A percentile compares a stretch with the other conserved stretches of the same genome.
Conservation (phyloP, 495 filamentous ascomycete species). For the Daldinia childiae region DNA sequence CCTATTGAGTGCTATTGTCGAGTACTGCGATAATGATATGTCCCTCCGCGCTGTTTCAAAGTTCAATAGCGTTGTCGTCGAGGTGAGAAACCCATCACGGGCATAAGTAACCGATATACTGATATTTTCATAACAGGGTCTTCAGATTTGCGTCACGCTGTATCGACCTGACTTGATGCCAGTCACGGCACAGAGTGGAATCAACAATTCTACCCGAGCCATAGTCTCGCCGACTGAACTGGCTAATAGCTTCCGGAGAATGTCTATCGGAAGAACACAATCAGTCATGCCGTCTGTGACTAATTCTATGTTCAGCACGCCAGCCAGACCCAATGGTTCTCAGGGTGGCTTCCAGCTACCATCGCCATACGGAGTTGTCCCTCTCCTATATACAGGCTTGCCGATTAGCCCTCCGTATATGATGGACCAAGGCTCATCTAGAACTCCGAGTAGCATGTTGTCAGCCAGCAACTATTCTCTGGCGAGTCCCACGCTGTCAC, state of each 20-base stretch:
- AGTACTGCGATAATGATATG: slow-evolving; percentile 64
- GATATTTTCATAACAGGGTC: slow-evolving; percentile 28
- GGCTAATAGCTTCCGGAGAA: slow-evolving; percentile 33
- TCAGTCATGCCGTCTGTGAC: slow-evolving; percentile 26
- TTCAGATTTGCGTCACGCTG: slow-evolving; percentile 41
- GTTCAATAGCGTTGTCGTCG: slow-evolving; percentile 58
- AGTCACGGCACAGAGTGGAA: not conserved
- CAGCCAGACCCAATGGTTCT: slow-evolving; percentile 47
- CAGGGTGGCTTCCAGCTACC: slow-evolving; percentile 30
- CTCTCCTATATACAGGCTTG: slow-evolving; percentile 47
- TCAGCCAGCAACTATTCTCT: slow-evolving; percentile 47
- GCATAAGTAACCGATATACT: slow-evolving; percentile 3
- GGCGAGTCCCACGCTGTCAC: slow-evolving; percentile 45
- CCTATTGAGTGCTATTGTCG: slow-evolving; percentile 55
- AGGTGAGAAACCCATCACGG: slow-evolving; percentile 52
- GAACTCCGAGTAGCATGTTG: slow-evolving; percentile 43
- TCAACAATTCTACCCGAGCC: slow-evolving; percentile 8
- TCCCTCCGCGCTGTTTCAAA: slow-evolving; percentile 48
- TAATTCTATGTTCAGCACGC: slow-evolving; percentile 48
- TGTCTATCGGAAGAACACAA: slow-evolving; percentile 42
- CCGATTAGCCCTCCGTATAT: slow-evolving; percentile 44
- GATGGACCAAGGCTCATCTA: slow-evolving; percentile 50
- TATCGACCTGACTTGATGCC: slow-evolving; percentile 40
- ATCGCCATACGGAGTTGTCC: slow-evolving; percentile 49
- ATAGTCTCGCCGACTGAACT: slow-evolving; percentile 29